Evolutionary conservation across 352 stramenopile genomes (phyloP).

Genomic region (Peronosclerospora sorghi): DNA sequence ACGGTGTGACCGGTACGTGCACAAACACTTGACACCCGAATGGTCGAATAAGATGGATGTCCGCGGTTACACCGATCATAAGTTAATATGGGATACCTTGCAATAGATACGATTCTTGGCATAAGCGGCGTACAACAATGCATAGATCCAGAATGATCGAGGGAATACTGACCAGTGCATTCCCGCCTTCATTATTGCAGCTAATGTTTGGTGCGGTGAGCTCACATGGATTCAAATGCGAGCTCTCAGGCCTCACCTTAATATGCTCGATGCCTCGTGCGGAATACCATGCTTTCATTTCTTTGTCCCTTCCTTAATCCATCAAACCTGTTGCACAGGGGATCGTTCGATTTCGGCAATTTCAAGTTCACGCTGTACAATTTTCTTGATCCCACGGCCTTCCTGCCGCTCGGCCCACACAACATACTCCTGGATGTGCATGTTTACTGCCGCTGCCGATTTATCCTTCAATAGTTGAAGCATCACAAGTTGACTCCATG

Average conservation of each 20-base stretch:
- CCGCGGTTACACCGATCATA: neutral
- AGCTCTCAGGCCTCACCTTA: constrained; percentile 2
- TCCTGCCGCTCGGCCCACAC: constrained; percentile 3
- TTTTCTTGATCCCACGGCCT: constrained; percentile 2
- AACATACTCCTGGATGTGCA: constrained; percentile 2
- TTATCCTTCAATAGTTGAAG: neutral
- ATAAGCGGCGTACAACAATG: constrained; percentile 1
- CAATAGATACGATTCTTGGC: constrained; percentile 2
- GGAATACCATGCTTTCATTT: neutral
- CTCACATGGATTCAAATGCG: too few relatives aligned
- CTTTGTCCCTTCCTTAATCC: neutral
- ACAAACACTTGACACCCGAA: constrained; percentile 2
- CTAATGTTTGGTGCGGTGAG: constrained; percentile 3
- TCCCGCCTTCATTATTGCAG: constrained; percentile 1
- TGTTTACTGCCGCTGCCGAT: neutral
- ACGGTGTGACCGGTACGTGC: neutral
- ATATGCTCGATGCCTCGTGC: constrained; percentile 2
- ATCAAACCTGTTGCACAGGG: neutral
- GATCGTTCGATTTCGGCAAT: neutral
- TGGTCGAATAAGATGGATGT: constrained; percentile 3
- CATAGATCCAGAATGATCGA: constrained; percentile 3
- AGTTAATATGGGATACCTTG: neutral
- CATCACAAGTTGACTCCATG: neutral
- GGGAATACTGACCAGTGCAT: constrained; percentile 3
- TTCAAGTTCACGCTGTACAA: constrained; percentile 2